Percentiles rank a stretch among this genome's conserved stretches.
These are phyloP conservation scores for Fusarium lyarnte DNA, from an alignment of 2,329 filamentous ascomycete species.

Conservation along the genomic window DNA sequence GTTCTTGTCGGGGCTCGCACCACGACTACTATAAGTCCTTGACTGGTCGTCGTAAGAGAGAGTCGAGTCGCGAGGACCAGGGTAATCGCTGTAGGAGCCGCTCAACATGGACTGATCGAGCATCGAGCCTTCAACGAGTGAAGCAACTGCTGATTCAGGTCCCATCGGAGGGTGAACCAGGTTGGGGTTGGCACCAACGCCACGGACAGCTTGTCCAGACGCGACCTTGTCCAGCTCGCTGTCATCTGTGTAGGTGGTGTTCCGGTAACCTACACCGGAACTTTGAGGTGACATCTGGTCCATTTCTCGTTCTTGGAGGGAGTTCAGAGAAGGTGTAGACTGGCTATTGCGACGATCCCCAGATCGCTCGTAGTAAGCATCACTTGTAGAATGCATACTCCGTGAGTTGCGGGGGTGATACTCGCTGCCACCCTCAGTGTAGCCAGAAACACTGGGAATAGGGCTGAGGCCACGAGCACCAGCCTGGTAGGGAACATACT, in stretches of 20 bases:
- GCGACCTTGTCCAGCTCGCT: slow-evolving; percentile 68
- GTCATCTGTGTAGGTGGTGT: slow-evolving; percentile 60
- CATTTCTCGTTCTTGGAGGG: slow-evolving; percentile 59
- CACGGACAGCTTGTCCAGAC: slow-evolving; percentile 75
- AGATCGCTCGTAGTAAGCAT: slow-evolving; percentile 68
- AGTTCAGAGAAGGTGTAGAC: slow-evolving; percentile 49
- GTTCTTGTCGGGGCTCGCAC: slow-evolving; percentile 54
- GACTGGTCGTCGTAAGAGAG: slow-evolving; percentile 47
- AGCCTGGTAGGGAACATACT: slow-evolving; percentile 74
- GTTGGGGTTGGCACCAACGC: slow-evolving; percentile 77
- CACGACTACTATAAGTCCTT: slow-evolving; percentile 48
- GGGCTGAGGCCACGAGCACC: slow-evolving; percentile 82
- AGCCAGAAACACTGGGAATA: slow-evolving; percentile 91
- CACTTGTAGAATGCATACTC: slow-evolving; percentile 58
- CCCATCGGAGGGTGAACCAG: slow-evolving; percentile 77
- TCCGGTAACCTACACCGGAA: slow-evolving; percentile 65
- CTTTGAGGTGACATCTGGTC: slow-evolving; percentile 64
- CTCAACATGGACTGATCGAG: slow-evolving; percentile 72
- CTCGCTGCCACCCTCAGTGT: slow-evolving; percentile 74
- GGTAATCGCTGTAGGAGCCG: slow-evolving; percentile 63
- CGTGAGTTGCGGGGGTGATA: slow-evolving; percentile 66
- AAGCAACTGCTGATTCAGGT: slow-evolving; percentile 91
- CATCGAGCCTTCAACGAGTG: slow-evolving; percentile 80
- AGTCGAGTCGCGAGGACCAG: slow-evolving; percentile 51
- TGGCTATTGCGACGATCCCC: slow-evolving; percentile 47